Evolutionary conservation across 2,329 filamentous ascomycete species (phyloP), one percentile per base, ranked within the genome.

Genomic region (Cladosporium sp.): DNA sequence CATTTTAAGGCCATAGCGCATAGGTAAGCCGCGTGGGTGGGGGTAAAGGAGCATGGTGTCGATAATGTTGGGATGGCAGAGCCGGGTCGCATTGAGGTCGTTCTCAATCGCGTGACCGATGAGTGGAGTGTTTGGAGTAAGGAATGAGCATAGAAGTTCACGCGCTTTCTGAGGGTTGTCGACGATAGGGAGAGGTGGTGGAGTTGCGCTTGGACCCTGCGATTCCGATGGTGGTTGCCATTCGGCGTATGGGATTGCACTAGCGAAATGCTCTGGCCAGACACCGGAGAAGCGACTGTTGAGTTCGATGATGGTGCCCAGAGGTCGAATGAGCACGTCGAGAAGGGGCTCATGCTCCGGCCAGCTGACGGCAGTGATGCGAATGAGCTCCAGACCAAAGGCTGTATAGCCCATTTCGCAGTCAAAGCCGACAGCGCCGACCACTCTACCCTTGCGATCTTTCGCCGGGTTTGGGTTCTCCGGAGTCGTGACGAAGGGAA

Each of bases 381-480:
- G 92, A 65, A 98, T 89, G 21, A 99, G 85, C 77, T 99, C 95
- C 70, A 98, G 81, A 0, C 96, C 95, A 59, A 90, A 79, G 0
- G 92, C 91, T 0, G 96, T 99, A 75, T 96, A 98, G 4, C 92
- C 92, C 95, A 99, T 99, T 76, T 99, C 95, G 74, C 95, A 98
- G 77, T 99, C 95, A 73, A 99, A 94, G 69, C 88, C 90, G 12
- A 98, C 88, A 2, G 90, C 92, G 41, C 86, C 86, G 1, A 73
- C 69, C 10, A 67, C 64, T 59, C 59, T 66, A 14, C 57, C 44
- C 28, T 68, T 69, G 1, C 62, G 52, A 38, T 85, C 80, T 1
- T 78, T 73, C 0, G 82, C 80, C 1, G 81, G 82, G 2, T 79
- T 72, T 1, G 81, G 76, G 70, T 92, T 93, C 14, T 83, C 79